Evolutionary conservation across 345 rosid species (phyloP), one percentile per base, ranked within the genome.

Genomic region (Reutealis trisperma): DNA sequence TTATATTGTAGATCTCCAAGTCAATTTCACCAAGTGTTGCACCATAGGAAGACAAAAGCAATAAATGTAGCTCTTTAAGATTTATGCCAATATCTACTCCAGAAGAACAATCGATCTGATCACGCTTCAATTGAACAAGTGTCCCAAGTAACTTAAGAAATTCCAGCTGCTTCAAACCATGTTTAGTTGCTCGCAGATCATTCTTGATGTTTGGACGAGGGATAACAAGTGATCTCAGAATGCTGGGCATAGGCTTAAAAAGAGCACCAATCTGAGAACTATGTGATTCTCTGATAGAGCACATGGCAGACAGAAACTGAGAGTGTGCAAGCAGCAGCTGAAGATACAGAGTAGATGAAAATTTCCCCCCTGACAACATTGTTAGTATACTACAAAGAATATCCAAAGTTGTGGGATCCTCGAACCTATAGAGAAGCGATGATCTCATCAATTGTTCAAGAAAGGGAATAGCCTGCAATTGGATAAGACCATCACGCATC

Each of bases 31-130:
- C 51, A 7, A 91, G 84, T 21, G 97, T 93, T 67, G 96, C 99
- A 82, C 93, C 92, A 86, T 96, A 96, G 72, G 97, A 91, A 86
- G 92, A 88, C 83, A 91, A 82, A 80, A 96, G 93, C 83, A 93
- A 85, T 14, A 81, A 78, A 70, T 84, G 85, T 67, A 96, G 83
- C 78, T 90, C 94, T 86, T 78, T 88, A 57, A 86, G 86, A 88
- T 92, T 87, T 77, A 96, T 77, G 66, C 87, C 89, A 80, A 74
- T 73, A 74, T 89, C 91, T 59, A 84, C 85, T 78, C 77, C 85
- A 77, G 84, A 87, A 76, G 76, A 80, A 76, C 61, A 61, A 54
- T 78, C 78, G 58, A 55, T 24, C 37, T 62, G 77, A 34, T 63
- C 66, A 71, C 67, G n/a, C 25, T 51, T 79, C 65, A 75, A 47